A percentile compares a stretch with the other conserved stretches of the same genome.
Conservation (phyloP, 106 monocot species). For the Phalaenopsis equestris region DNA sequence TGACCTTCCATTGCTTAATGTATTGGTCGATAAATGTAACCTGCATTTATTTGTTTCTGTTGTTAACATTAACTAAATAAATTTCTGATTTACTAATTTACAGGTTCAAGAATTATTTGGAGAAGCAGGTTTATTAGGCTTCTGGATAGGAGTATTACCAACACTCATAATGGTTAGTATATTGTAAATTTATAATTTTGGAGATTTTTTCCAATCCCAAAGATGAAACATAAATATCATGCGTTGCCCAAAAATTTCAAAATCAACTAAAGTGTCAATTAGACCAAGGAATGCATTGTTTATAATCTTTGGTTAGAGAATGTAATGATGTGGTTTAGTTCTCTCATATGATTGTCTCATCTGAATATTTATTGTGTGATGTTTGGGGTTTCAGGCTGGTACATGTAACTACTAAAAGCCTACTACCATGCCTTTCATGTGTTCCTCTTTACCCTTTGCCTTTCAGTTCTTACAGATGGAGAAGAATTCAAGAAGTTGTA, state of each 20-base stretch:
- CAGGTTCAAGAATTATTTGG: slow-evolving; percentile 87
- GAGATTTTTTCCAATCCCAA: background rate
- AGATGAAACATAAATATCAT: background rate
- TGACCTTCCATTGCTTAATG: background rate
- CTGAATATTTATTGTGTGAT: background rate
- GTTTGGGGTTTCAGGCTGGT: background rate
- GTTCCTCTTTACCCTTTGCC: background rate
- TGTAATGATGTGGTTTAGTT: background rate
- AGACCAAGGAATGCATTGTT: background rate
- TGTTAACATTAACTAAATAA: background rate
- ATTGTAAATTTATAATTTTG: background rate
- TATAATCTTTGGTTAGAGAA: background rate
- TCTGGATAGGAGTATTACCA: slow-evolving; percentile 35
- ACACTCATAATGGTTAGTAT: slow-evolving; percentile 70
- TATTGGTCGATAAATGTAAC: background rate
- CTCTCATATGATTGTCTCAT: background rate
- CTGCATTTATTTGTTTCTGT: background rate
- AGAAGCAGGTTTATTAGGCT: slow-evolving; percentile 83
- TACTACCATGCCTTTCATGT: background rate
- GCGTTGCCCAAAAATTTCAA: background rate
- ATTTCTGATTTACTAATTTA: slow-evolving; percentile 2
- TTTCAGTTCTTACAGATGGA: background rate
- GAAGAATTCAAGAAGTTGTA: background rate
- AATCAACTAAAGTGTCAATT: background rate
- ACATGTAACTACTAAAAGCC: background rate